Evolutionary conservation across 345 rosid species (phyloP).

Genomic region (Combretum micranthum): DNA sequence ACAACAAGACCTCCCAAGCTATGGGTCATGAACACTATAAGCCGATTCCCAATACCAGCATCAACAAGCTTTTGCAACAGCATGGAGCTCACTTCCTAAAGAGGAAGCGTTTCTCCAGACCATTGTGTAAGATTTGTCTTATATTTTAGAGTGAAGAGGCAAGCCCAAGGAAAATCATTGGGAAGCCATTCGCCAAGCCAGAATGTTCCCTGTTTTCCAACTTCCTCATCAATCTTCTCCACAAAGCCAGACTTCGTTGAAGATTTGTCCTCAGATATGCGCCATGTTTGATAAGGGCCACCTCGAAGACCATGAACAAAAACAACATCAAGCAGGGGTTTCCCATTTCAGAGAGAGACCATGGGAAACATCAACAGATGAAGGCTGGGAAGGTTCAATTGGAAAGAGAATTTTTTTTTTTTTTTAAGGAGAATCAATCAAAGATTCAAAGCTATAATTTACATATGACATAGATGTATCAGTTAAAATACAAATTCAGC

Average conservation of each 20-base stretch:
- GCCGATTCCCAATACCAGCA: conserved; percentile 91
- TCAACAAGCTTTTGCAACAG: conserved; percentile 67
- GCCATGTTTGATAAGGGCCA: conserved; percentile 95
- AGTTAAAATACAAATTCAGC: too few relatives aligned
- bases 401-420: too few relatives aligned
- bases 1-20: conserved; percentile 98
- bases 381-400: too few relatives aligned
- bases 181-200: conserved; percentile 99
- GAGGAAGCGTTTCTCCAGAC: conserved; percentile 96
- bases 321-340: conserved; percentile 69
- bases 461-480: too few relatives aligned
- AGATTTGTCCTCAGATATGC: conserved; percentile 74
- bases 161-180: conserved; percentile 74
- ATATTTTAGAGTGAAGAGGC: conserved; percentile 81
- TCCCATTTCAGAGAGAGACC: conserved; percentile 24
- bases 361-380: conserved; percentile 23
- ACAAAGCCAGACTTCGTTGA: conserved; percentile 94
- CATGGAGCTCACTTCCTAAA: conserved; percentile 93
- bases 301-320: conserved; percentile 97
- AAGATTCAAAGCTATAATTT: too few relatives aligned
- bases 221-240: conserved; percentile 97
- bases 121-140: conserved; percentile 93
- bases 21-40: conserved; percentile 98
- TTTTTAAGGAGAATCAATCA: too few relatives aligned
- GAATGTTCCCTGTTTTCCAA: conserved; percentile 91